Base-by-base conservation (phyloP, 306 rosid species). In the Cajanus cajan region DNA sequence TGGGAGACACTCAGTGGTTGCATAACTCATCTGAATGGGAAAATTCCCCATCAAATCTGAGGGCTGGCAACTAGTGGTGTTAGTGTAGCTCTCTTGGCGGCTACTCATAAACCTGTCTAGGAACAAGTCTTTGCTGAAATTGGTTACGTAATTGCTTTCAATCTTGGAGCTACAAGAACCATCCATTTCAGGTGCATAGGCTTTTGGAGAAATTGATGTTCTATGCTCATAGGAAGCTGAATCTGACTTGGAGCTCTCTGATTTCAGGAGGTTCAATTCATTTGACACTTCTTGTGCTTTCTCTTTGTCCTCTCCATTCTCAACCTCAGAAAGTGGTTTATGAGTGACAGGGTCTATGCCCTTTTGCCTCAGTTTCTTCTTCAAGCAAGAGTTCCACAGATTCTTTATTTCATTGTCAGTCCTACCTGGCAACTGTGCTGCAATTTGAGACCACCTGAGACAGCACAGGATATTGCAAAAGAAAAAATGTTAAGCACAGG, bases 381-480 rank as follows among this genome's bases (percentile, higher is more conserved):
- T 94, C 62, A 94, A 76, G 86, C 90, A 90, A 65, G 98, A 91
- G 69, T 94, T 94, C 97, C 97, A 92, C 21, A 90, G 87, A 78
- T 94, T 94, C 92, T 94, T 94, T 64, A 94, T 94, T 80, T 94
- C 98, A 54, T 94, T 94, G 78, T 94, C 96, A 0, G 98, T 94
- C 83, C 97, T 94, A 51, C 98, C 97, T 0, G 94, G 97, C 76
- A 94, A 79, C 77, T 83, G 87, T 59, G 94, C 96, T 0, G 97
- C 98, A 78, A 92, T 94, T 68, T 90, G 95, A 5, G 98, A 94
- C 98, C 97, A 94, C 82, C 97, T 92, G 82, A 76, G 8, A 57
- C 64, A 80, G 16, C 82, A 78, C 22, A 63, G 39, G 48, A 62
- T 58, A 77, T 21, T 8, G 7, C 5, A 4, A 6, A 28, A 24